phyloP scores from a whole-genome alignment of 1,284 basidiomycete genomes.

The Gymnopus androsaceus region DNA sequence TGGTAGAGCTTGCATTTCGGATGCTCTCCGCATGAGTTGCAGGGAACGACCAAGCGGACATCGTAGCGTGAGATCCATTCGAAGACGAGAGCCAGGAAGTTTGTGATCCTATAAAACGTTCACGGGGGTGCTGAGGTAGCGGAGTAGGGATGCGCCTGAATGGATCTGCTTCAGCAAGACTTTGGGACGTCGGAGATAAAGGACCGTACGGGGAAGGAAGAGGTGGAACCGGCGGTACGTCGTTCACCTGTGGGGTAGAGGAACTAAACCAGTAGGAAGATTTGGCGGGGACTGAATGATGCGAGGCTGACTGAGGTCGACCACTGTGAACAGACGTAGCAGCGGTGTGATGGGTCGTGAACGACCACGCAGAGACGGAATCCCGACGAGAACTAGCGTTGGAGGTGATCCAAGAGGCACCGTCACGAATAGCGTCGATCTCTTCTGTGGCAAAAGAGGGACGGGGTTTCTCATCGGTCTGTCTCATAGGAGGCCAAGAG shows the following conservation, averaged over 20 bases:
- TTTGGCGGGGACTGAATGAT: constrained; percentile 54
- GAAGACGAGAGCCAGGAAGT: constrained; percentile 72
- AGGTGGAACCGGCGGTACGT: constrained; percentile 63
- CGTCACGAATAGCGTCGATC: constrained; percentile 66
- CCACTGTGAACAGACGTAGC: constrained; percentile 38
- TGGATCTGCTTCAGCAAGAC: constrained; percentile 57
- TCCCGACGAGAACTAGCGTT: constrained; percentile 55
- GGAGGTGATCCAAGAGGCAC: constrained; percentile 76
- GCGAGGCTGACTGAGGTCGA: constrained; percentile 40
- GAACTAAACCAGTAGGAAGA: constrained; percentile 63
- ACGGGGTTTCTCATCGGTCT: constrained; percentile 52
- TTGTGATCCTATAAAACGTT: constrained; percentile 55
- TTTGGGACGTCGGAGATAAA: constrained; percentile 40
- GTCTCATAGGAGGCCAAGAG: constrained; percentile 55
- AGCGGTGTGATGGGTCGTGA: constrained; percentile 61
- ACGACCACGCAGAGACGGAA: constrained; percentile 68
- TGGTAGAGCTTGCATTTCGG: constrained; percentile 35
- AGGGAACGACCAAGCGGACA: constrained; percentile 70
- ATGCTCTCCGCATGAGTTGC: constrained; percentile 39
- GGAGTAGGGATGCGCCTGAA: constrained; percentile 51
- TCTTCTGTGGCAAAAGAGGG: constrained; percentile 69
- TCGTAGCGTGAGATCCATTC: constrained; percentile 53
- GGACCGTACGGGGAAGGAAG: constrained; percentile 59
- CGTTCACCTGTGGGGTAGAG: constrained; percentile 37
- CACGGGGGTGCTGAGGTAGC: constrained; percentile 38